Conservation (phyloP, 164 flowering plant genomes). For the Warburgia ugandensis region DNA sequence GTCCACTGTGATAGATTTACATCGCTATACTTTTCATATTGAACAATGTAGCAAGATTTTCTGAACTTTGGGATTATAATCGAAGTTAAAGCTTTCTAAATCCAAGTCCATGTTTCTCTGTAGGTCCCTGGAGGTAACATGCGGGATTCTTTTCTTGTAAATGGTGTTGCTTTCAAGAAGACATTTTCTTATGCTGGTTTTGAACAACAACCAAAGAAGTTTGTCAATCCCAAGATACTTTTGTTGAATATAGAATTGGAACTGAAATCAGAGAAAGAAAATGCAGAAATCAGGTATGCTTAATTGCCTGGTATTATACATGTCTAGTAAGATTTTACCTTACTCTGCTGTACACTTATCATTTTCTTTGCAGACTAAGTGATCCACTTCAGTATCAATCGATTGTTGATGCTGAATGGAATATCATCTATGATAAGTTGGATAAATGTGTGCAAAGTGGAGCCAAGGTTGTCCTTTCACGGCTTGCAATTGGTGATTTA, state of each 20-base stretch:
- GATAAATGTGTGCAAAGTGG: slow-evolving; percentile 96
- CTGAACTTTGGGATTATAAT: neutral
- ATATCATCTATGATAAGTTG: slow-evolving; percentile 94
- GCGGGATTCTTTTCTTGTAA: slow-evolving; percentile 93
- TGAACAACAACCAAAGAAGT: slow-evolving; percentile 98
- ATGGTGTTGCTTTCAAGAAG: slow-evolving; percentile 96
- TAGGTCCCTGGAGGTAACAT: slow-evolving; percentile 97
- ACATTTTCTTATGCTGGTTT: slow-evolving; percentile 96
- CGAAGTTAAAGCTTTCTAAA: neutral
- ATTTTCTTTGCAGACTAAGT: slow-evolving; percentile 44
- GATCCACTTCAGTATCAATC: slow-evolving; percentile 97
- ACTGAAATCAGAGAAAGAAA: slow-evolving; percentile 97
- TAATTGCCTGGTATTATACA: neutral
- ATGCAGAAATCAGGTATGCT: slow-evolving; percentile 91
- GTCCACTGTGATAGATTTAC: no score
- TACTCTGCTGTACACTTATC: neutral
- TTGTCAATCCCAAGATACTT: slow-evolving; percentile 75
- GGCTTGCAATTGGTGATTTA: slow-evolving; percentile 93
- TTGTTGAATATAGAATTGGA: slow-evolving; percentile 86
- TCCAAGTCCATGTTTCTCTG: slow-evolving; percentile 4
- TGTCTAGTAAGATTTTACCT: neutral
- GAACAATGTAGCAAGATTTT: neutral
- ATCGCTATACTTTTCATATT: no score
- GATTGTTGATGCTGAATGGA: slow-evolving; percentile 99
- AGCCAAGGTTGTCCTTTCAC: slow-evolving; percentile 89